These are phyloP conservation scores for Pilaira anomala DNA, from an alignment of 192 early-diverging fungal species.

Conservation along the genomic window DNA sequence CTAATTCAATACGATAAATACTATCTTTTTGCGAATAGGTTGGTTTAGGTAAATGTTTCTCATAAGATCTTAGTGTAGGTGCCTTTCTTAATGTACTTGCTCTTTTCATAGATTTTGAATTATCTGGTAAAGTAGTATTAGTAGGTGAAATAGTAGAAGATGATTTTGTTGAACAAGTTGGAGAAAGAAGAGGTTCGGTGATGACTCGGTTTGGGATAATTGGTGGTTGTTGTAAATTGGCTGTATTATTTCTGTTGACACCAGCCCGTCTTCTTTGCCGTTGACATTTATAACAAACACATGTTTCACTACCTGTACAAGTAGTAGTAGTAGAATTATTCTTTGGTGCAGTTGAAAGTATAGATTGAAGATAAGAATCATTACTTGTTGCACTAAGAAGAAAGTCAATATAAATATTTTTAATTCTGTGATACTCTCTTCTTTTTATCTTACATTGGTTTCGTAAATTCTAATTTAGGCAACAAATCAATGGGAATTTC, in stretches of 20 bases:
- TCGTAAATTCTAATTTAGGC: slow-evolving; percentile 18
- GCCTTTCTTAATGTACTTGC: slow-evolving; percentile 16
- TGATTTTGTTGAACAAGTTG: not conserved
- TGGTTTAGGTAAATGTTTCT: slow-evolving; percentile 23
- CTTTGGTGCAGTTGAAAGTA: slow-evolving; percentile 10
- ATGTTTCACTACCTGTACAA: slow-evolving; percentile 17
- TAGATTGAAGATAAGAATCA: slow-evolving; percentile 19
- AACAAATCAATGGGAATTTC: slow-evolving; percentile 22
- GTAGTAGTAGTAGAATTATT: slow-evolving; percentile 1
- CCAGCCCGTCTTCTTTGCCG: slow-evolving; percentile 33
- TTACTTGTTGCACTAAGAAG: not conserved
- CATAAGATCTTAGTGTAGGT: slow-evolving; percentile 21
- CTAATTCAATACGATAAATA: slow-evolving; percentile 20
- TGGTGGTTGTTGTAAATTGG: not conserved
- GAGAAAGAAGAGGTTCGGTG: not conserved
- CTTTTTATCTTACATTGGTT: not conserved
- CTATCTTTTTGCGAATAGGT: slow-evolving; percentile 23
- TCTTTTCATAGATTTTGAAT: slow-evolving; percentile 1
- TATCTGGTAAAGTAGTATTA: not conserved
- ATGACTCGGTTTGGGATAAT: not conserved
- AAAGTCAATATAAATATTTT: not conserved
- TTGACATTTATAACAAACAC: slow-evolving; percentile 36
- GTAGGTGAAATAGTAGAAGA: not conserved
- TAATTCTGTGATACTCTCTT: not conserved
- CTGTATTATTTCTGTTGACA: not conserved